Base-by-base conservation (phyloP, 176 grass and related monocot genomes). In the Oryza officinalis region DNA sequence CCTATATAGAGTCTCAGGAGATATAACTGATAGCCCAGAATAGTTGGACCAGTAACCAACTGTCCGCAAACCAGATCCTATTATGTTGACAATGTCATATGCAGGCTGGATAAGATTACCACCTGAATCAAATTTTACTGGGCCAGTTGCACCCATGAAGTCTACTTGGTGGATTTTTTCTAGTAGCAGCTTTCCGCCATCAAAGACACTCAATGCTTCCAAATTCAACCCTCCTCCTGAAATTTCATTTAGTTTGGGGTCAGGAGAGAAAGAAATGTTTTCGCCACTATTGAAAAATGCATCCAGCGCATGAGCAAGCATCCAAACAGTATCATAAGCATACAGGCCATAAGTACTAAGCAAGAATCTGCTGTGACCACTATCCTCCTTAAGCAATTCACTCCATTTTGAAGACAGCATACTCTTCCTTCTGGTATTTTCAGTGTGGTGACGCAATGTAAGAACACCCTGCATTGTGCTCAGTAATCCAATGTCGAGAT, bases 11-110 rank as follows among this genome's bases (percentile, higher is more conserved):
- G 74, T 77, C 86, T 94, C 90, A 76, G 95, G 95, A 69, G 88
- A 87, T 31, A 59, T 71, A 75, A 66, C 67, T 10, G 95, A 97
- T 38, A 97, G 66, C 63, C 92, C 95, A 10, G 95, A 97, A 82
- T 93, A 91, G 88, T 93, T 97, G 14, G 92, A 89, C 95, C 95
- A 97, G 50, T 92, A 91, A 57, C 95, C 95, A 31, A 97, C 81
- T 71, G 85, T 89, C 60, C 90, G 76, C 40, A 77, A 47, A 73
- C 95, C 90, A 52, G 88, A 94, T 18, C 92, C 95, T 81, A 91
- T 26, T 86, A 97, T 75, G 81, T 94, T 97, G 22, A 94, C n/a
- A 63, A 97, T 85, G 45, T 97, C 92, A 45, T 97, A 97, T 12
- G 88, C 88, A 79, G 95, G 95, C 26, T 33, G 77, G 57, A 94